Conservation (phyloP, 208 protist species). For the Trypanosoma caninum region DNA sequence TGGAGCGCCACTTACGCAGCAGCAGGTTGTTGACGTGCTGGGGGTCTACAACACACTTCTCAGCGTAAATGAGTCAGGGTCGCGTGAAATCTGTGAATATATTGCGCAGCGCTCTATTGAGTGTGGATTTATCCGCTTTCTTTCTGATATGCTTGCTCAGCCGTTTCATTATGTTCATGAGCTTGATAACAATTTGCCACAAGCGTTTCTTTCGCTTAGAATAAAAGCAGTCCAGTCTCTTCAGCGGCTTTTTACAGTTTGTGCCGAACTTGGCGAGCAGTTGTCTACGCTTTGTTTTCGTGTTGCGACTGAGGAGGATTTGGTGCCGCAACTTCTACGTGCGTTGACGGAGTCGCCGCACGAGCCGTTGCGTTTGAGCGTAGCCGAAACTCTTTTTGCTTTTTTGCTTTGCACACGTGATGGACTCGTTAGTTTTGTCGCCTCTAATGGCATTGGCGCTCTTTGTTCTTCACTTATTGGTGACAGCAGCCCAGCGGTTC, state of each 20-base stretch:
- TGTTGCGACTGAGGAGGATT: neutral
- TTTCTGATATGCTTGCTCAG: neutral
- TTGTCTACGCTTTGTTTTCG: neutral
- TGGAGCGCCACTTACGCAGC: conserved; percentile 19
- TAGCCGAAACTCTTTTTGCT: conserved; percentile 12
- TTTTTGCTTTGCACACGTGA: conserved; percentile 13
- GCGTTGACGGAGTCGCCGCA: conserved; percentile 9
- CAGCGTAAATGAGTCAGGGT: neutral
- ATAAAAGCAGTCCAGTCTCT: conserved; percentile 7
- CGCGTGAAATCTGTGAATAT: neutral
- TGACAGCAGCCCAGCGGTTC: conserved; percentile 6
- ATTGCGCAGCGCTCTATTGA: conserved; percentile 3
- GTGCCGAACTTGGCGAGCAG: neutral
- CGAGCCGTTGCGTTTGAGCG: conserved; percentile 6
- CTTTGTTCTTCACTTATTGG: neutral
- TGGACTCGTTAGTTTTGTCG: conserved; percentile 1
- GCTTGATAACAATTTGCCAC: conserved; percentile 1
- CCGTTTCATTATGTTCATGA: conserved; percentile 14
- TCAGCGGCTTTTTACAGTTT: conserved; percentile 3
- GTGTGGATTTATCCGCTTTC: conserved; percentile 8
- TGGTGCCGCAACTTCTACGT: conserved; percentile 9
- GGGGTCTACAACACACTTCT: conserved; percentile 21
- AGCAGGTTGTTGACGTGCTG: conserved; percentile 20
- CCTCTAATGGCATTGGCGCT: neutral
- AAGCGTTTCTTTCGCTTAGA: conserved; percentile 19